A percentile compares a stretch with the other conserved stretches of the same genome.
phyloP scores from a whole-genome alignment of 2,329 filamentous ascomycete genomes.

The Microdochium paspali region DNA sequence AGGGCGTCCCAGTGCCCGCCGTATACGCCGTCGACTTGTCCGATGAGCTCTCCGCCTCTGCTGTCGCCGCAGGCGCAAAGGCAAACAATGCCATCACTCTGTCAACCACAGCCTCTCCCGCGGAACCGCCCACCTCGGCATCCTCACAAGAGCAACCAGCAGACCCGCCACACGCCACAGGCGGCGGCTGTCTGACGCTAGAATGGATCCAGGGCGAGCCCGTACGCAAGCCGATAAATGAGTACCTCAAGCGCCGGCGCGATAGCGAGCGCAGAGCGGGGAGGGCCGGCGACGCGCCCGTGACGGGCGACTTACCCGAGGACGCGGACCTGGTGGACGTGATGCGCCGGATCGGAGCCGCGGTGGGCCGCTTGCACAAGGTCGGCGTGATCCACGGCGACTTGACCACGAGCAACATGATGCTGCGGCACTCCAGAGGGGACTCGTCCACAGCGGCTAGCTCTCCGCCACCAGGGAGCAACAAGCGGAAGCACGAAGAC shows the following conservation, averaged over 20 bases:
- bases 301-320: constrained; percentile 23
- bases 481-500: not conserved
- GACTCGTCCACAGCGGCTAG: not conserved
- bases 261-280: constrained; percentile 21
- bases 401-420: constrained; percentile 94
- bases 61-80: not conserved
- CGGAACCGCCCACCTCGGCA: not conserved
- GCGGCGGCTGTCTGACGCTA: constrained; percentile 65
- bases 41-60: not conserved
- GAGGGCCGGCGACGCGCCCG: constrained; percentile 10
- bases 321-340: constrained; percentile 47
- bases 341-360: constrained; percentile 60
- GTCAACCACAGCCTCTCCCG: not conserved
- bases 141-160: not conserved
- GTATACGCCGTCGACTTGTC: constrained; percentile 57
- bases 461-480: not conserved
- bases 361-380: constrained; percentile 69
- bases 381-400: constrained; percentile 91
- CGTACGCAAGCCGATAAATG: constrained; percentile 60
- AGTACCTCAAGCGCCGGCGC: constrained; percentile 47
- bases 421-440: constrained; percentile 51
- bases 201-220: constrained; percentile 75
- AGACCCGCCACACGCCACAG: constrained; percentile 27
- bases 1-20: constrained; percentile 74
- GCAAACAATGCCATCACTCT: not conserved